Conservation (phyloP, 805 yeast species). For the Myxozyma geophila region DNA sequence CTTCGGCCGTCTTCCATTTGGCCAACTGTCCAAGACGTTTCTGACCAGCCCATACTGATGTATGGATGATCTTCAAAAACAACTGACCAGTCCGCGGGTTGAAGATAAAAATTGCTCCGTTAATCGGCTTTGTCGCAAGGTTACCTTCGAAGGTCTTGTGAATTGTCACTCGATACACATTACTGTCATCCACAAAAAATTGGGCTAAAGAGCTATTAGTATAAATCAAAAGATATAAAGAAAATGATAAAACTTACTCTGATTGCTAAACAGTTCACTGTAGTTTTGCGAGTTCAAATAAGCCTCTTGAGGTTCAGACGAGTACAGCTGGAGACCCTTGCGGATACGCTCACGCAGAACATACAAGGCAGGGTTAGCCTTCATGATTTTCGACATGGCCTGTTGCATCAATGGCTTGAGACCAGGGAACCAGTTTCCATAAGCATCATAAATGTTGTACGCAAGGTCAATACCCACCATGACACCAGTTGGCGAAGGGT, state of each 20-base stretch:
- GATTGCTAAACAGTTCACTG: slow-evolving; percentile 84
- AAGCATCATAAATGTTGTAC: slow-evolving; percentile 93
- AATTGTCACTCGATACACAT: slow-evolving; percentile 89
- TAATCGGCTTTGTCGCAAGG: slow-evolving; percentile 85
- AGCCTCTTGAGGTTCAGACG: slow-evolving; percentile 91
- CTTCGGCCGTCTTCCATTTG: slow-evolving; percentile 98
- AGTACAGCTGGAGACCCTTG: slow-evolving; percentile 90
- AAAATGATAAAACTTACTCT: slow-evolving; percentile 44
- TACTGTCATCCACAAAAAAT: slow-evolving; percentile 88
- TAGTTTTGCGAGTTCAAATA: slow-evolving; percentile 86
- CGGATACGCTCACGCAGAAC: slow-evolving; percentile 92
- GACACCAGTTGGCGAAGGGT: slow-evolving; percentile 92
- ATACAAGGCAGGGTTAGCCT: slow-evolving; percentile 88
- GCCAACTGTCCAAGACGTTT: slow-evolving; percentile 90
- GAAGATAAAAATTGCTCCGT: slow-evolving; percentile 88
- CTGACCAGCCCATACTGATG: slow-evolving; percentile 97
- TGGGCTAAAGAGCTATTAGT: slow-evolving; percentile 49
- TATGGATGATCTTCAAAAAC: slow-evolving; percentile 85
- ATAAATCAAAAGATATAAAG: not conserved
- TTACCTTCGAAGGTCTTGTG: slow-evolving; percentile 94
- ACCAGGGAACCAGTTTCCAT: slow-evolving; percentile 98
- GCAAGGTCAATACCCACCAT: slow-evolving; percentile 91
- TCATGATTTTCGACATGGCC: slow-evolving; percentile 93
- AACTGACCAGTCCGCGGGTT: slow-evolving; percentile 92
- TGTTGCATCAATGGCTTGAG: slow-evolving; percentile 85